Evolutionary conservation across 2,329 filamentous ascomycete genomes (phyloP).

Genomic region (Acrocalymma vagum): DNA sequence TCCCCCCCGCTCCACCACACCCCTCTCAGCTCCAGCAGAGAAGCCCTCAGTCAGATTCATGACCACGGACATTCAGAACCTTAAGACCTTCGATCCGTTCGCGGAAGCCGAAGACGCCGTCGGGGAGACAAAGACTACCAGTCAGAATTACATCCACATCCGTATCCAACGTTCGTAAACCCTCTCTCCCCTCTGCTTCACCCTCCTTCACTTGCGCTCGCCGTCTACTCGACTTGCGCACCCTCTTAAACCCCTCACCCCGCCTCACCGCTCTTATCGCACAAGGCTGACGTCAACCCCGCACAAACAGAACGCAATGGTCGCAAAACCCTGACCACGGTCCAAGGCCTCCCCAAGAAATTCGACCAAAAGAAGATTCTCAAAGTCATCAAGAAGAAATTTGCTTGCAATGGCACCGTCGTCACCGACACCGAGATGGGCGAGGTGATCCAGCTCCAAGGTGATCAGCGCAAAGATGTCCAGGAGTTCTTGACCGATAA

Average conservation of each 20-base stretch:
- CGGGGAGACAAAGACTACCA: conserved; percentile 86
- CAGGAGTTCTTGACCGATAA: conserved; percentile 97
- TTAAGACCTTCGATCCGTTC: conserved; percentile 81
- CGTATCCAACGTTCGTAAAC: conserved; percentile 87
- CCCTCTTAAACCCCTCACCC: not conserved
- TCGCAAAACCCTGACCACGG: conserved; percentile 99
- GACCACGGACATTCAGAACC: conserved; percentile 56
- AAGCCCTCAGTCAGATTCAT: conserved; percentile 41
- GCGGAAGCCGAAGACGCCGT: conserved; percentile 99
- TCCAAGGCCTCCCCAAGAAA: conserved; percentile 98
- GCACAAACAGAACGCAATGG: conserved; percentile 98
- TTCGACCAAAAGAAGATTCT: conserved; percentile 99
- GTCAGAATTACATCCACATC: conserved; percentile 99
- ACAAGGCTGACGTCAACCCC: conserved; percentile 51
- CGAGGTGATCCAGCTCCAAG: conserved; percentile 99
- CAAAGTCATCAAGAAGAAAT: conserved; percentile 99
- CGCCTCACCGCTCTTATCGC: conserved; percentile 4
- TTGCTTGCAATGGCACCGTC: conserved; percentile 99
- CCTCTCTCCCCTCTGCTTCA: conserved; percentile 48
- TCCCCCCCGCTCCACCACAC: conserved; percentile 2
- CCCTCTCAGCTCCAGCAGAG: conserved; percentile 29
- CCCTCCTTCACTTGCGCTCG: not conserved
- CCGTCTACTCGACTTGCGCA: not conserved
- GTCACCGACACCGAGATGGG: conserved; percentile 96
- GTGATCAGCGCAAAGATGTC: conserved; percentile 98